These are phyloP conservation scores for Malania oleifera DNA, from an alignment of 164 flowering plant species.

Conservation along the genomic window DNA sequence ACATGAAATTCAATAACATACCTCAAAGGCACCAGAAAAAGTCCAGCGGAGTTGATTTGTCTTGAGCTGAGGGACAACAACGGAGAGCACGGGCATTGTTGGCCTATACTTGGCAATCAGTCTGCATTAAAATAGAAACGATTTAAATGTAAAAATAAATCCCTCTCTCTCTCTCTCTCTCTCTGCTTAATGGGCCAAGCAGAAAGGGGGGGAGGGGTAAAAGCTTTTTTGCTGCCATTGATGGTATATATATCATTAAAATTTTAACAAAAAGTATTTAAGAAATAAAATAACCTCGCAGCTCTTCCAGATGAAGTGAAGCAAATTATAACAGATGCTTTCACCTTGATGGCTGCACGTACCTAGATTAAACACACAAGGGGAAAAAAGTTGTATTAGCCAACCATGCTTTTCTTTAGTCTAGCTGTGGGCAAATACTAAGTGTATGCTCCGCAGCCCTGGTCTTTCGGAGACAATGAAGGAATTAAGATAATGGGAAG, in stretches of 20 bases:
- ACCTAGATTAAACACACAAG: slow-evolving; percentile 23
- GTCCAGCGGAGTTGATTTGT: slow-evolving; percentile 59
- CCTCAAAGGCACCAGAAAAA: slow-evolving; percentile 58
- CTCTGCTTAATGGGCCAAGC: no score
- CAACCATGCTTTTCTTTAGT: no score
- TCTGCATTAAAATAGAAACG: slow-evolving; percentile 22
- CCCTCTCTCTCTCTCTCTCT: no score
- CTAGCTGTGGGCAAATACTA: no score
- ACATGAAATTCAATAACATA: slow-evolving; percentile 11
- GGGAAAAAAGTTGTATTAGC: neutral
- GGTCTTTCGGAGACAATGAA: no score
- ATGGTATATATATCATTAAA: neutral
- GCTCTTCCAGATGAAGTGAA: slow-evolving; percentile 68
- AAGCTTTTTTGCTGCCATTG: no score
- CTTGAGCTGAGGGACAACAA: slow-evolving; percentile 55
- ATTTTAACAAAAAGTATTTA: neutral
- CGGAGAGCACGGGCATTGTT: slow-evolving; percentile 63
- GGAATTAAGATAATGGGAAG: no score
- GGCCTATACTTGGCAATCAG: slow-evolving; percentile 64
- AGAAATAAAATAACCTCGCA: slow-evolving; percentile 39
- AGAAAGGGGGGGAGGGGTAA: no score
- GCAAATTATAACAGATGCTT: slow-evolving; percentile 65
- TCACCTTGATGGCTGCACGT: slow-evolving; percentile 67
- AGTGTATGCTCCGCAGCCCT: no score
- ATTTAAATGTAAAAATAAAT: neutral